Conservation (phyloP, 768 basidiomycete species). For the Hirschioporus abietinus region DNA sequence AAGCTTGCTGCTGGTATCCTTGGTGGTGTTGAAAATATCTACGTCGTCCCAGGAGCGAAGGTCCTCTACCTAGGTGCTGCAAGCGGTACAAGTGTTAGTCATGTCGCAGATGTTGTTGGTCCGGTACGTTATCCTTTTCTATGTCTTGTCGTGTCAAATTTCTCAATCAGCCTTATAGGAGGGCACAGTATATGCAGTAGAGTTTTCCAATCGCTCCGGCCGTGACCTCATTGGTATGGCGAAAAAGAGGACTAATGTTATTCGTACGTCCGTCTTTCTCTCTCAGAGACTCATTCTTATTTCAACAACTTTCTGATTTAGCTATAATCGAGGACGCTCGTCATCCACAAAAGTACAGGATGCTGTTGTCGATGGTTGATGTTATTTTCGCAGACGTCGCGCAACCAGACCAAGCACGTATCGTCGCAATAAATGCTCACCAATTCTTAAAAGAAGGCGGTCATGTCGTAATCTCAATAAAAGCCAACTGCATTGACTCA, state of each 20-base stretch:
- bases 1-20: constrained; percentile 97
- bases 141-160: constrained; percentile 12
- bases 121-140: constrained; percentile 53
- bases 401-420: constrained; percentile 98
- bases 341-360: constrained; percentile 93
- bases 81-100: constrained; percentile 95
- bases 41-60: constrained; percentile 89
- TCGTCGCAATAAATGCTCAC: constrained; percentile 88
- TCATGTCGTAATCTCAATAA: constrained; percentile 94
- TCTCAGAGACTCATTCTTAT: background rate
- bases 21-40: constrained; percentile 91
- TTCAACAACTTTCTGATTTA: constrained; percentile 23
- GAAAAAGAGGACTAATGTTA: constrained; percentile 98
- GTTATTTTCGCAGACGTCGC: constrained; percentile 98
- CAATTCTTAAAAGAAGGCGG: constrained; percentile 95
- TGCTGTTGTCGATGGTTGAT: constrained; percentile 93
- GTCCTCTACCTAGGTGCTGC: constrained; percentile 98
- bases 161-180: constrained; percentile 46
- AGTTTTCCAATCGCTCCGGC: constrained; percentile 94
- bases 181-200: constrained; percentile 96
- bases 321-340: constrained; percentile 98
- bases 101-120: constrained; percentile 98
- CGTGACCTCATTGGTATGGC: constrained; percentile 99
- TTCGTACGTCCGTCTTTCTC: constrained; percentile 55
- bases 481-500: constrained; percentile 98